These are phyloP conservation scores for Aspergillus wentii DNA, from an alignment of 495 filamentous ascomycete species.

Conservation along the genomic window DNA sequence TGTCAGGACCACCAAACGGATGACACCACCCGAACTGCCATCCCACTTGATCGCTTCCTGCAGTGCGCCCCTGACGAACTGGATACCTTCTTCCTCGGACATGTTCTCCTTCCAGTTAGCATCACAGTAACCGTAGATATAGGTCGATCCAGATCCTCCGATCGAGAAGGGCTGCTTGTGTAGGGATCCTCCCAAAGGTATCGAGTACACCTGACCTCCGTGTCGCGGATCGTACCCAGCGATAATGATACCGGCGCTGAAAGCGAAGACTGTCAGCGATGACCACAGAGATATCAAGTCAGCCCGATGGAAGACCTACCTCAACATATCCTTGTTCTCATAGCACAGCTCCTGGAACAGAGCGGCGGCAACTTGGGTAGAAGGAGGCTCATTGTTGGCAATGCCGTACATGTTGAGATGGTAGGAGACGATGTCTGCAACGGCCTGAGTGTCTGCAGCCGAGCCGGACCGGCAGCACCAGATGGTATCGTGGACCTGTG, in stretches of 20 bases:
- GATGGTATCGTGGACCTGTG: constrained; percentile 96
- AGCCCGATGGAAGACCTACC: constrained; percentile 40
- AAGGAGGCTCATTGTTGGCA: constrained; percentile 79
- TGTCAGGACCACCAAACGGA: constrained; percentile 94
- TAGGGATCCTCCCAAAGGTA: constrained; percentile 91
- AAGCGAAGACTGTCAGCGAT: constrained; percentile 17
- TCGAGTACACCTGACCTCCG: constrained; percentile 94
- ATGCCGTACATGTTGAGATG: constrained; percentile 90
- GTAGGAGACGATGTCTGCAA: constrained; percentile 96
- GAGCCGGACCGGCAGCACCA: constrained; percentile 99
- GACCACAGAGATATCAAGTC: not conserved
- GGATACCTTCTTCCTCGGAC: constrained; percentile 87
- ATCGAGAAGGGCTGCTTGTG: constrained; percentile 97
- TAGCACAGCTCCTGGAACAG: constrained; percentile 98
- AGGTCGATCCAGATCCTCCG: constrained; percentile 94
- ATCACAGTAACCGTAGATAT: constrained; percentile 99
- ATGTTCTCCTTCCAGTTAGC: constrained; percentile 94
- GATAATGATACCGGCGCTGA: constrained; percentile 92
- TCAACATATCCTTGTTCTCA: constrained; percentile 87
- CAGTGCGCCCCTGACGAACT: constrained; percentile 86
- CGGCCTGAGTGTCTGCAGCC: constrained; percentile 94
- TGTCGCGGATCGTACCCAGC: constrained; percentile 91
- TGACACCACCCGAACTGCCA: constrained; percentile 95
- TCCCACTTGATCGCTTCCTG: constrained; percentile 98
- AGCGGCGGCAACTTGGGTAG: constrained; percentile 87